phyloP scores from a whole-genome alignment of 805 yeast species.

The Aciculoconidium aculeatum region DNA sequence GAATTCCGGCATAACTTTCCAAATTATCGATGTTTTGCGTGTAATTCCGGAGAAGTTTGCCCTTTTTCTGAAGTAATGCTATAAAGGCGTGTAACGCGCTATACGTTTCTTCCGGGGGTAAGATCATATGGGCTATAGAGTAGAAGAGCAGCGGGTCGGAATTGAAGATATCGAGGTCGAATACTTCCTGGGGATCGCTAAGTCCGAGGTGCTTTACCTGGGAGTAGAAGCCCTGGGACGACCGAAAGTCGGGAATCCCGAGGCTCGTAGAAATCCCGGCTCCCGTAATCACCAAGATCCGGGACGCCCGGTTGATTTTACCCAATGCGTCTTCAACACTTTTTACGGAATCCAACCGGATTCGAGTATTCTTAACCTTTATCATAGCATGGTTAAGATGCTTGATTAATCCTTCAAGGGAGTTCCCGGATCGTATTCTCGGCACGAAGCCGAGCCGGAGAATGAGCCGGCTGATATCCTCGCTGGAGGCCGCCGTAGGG shows the following conservation, averaged over 20 bases:
- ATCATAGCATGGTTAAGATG: conserved; percentile 60
- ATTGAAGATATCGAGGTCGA: conserved; percentile 32
- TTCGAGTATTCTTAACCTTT: conserved; percentile 52
- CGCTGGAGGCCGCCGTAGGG: conserved; percentile 53
- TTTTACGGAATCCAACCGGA: conserved; percentile 46
- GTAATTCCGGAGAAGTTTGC: conserved; percentile 74
- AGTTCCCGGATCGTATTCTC: conserved; percentile 26
- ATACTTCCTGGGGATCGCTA: conserved; percentile 41
- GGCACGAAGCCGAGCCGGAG: conserved; percentile 57
- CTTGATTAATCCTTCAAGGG: conserved; percentile 42
- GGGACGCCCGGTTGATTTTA: conserved; percentile 46
- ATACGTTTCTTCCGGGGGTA: conserved; percentile 33
- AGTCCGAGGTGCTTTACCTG: conserved; percentile 40
- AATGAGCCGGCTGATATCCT: conserved; percentile 52
- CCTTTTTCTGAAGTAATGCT: conserved; percentile 64
- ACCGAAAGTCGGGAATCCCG: conserved; percentile 41
- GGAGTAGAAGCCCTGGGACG: conserved; percentile 61
- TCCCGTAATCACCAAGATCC: conserved; percentile 37
- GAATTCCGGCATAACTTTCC: conserved; percentile 75
- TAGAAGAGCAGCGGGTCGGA: conserved; percentile 36
- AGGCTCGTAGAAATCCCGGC: conserved; percentile 42
- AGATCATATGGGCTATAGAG: conserved; percentile 38
- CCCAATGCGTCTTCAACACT: conserved; percentile 55
- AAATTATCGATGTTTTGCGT: conserved; percentile 89
- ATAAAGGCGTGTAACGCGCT: conserved; percentile 70